These are phyloP conservation scores for Mucor circinelloides DNA, from an alignment of 371 early-diverging fungal genomes.

Conservation along the genomic window DNA sequence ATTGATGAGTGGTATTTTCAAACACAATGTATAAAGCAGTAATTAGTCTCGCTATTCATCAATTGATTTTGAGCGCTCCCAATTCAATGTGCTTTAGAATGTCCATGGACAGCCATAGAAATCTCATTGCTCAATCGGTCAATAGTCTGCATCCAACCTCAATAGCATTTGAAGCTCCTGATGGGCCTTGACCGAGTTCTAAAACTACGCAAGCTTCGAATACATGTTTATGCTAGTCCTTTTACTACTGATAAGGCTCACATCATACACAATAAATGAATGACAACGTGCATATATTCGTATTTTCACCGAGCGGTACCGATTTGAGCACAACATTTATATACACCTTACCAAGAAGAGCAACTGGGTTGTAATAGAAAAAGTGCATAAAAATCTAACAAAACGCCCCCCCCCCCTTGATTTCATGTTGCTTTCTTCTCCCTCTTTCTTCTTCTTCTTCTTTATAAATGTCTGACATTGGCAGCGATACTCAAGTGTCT, in stretches of 20 bases:
- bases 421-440: neutral
- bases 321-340: neutral
- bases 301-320: neutral
- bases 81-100: too few species aligned
- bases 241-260: neutral
- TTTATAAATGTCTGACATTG: constrained; percentile 37
- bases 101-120: too few species aligned
- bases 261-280: neutral
- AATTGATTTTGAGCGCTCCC: too few species aligned
- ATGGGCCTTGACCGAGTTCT: neutral
- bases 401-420: neutral
- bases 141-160: too few species aligned
- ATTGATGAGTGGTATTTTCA: neutral
- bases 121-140: too few species aligned
- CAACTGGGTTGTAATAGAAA: neutral
- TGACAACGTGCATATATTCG: neutral
- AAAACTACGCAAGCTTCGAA: neutral
- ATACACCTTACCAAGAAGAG: neutral
- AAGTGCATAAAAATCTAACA: neutral
- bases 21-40: neutral
- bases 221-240: neutral
- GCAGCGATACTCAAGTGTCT: constrained; percentile 38
- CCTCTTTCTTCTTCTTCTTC: constrained; percentile 2
- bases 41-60: too few species aligned
- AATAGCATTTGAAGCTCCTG: too few species aligned